Conservation (phyloP, 129 eudicot species). For the Chrysanthemum seticuspe region DNA sequence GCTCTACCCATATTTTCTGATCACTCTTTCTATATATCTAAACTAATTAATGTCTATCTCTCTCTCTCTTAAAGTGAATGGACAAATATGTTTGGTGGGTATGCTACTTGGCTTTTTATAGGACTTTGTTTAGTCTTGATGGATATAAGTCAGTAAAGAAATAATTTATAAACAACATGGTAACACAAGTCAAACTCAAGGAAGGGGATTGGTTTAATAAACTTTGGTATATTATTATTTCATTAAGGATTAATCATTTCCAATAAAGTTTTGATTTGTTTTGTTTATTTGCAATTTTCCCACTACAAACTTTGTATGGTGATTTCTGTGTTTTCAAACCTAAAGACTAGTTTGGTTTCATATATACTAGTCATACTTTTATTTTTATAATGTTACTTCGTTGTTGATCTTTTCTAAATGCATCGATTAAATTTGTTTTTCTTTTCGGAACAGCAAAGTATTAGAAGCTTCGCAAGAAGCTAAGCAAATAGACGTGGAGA, state of each 20-base stretch:
- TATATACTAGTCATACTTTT: neutral
- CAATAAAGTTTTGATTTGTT: slow-evolving; percentile 18
- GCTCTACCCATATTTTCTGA: slow-evolving; percentile 78
- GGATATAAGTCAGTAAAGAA: slow-evolving; percentile 31
- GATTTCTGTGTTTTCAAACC: slow-evolving; percentile 12
- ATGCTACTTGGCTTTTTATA: slow-evolving; percentile 47
- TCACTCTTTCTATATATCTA: slow-evolving; percentile 24
- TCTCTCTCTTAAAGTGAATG: slow-evolving; percentile 34
- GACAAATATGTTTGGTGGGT: slow-evolving; percentile 42
- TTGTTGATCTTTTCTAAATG: neutral
- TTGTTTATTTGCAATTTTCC: slow-evolving; percentile 12
- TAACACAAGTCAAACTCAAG: slow-evolving; percentile 44
- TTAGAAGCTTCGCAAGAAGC: no score
- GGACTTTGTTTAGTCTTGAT: slow-evolving; percentile 21
- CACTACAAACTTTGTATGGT: slow-evolving; percentile 2
- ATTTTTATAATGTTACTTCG: neutral
- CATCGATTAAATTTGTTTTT: no score
- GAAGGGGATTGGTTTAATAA: slow-evolving; percentile 12
- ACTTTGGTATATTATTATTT: slow-evolving; percentile 9
- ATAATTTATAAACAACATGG: slow-evolving; percentile 23
- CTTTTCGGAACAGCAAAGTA: no score
- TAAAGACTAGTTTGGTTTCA: slow-evolving; percentile 19
- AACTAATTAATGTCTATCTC: slow-evolving; percentile 14
- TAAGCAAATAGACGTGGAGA: no score
- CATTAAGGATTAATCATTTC: slow-evolving; percentile 10